These are phyloP conservation scores for Kwoniella shivajii DNA, from an alignment of 1,284 basidiomycete genomes.

Conservation along the genomic window DNA sequence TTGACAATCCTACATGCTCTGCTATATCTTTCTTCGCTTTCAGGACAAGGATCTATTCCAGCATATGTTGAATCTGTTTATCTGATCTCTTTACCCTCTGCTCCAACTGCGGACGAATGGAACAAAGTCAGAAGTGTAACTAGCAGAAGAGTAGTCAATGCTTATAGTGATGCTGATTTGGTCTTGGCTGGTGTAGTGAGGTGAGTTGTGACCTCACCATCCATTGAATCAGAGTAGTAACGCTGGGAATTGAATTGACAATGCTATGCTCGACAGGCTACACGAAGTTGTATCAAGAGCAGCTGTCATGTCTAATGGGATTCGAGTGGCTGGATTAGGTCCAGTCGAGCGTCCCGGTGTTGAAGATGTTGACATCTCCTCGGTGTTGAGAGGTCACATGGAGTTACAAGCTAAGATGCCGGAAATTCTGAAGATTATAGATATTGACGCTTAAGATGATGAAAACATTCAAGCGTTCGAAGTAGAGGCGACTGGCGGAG, in stretches of 20 bases:
- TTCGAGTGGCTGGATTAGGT: conserved; percentile 53
- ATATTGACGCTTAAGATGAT: conserved; percentile 50
- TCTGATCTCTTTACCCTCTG: conserved; percentile 58
- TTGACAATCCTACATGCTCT: conserved; percentile 59
- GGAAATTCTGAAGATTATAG: conserved; percentile 48
- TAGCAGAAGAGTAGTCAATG: conserved; percentile 58
- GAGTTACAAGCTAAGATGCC: conserved; percentile 51
- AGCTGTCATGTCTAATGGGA: conserved; percentile 47
- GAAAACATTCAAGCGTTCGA: too few species aligned
- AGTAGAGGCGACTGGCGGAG: too few species aligned
- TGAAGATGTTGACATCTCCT: conserved; percentile 54
- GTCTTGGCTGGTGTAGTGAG: conserved; percentile 59
- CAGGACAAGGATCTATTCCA: conserved; percentile 35
- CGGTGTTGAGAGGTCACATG: conserved; percentile 52
- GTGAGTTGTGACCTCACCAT: conserved; percentile 30
- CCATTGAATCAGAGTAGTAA: too few species aligned
- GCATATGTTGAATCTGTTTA: conserved; percentile 59
- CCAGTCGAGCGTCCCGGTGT: conserved; percentile 53
- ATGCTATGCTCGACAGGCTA: conserved; percentile 41
- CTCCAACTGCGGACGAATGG: conserved; percentile 57
- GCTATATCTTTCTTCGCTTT: conserved; percentile 55
- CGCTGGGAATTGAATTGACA: neutral
- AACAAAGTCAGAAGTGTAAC: conserved; percentile 54
- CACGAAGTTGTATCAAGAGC: conserved; percentile 57
- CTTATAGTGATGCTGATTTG: conserved; percentile 56